These are phyloP conservation scores for Gastrolobium bilobum DNA, from an alignment of 306 rosid genomes.

Conservation along the genomic window DNA sequence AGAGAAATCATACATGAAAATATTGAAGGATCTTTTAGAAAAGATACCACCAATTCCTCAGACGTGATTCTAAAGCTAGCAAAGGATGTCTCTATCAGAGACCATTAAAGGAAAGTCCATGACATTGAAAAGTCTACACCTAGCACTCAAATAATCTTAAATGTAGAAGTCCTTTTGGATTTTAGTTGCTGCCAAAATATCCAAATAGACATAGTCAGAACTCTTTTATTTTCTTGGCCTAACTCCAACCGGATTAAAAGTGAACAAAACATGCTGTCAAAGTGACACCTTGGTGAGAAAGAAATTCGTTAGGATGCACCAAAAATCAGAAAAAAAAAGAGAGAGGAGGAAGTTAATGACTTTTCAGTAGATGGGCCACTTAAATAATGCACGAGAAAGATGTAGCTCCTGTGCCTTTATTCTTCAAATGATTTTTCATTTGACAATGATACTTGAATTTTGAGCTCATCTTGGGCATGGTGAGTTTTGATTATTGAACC, in stretches of 20 bases:
- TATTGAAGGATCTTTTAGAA: slow-evolving; percentile 33
- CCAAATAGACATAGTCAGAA: slow-evolving; percentile 4
- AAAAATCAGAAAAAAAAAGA: not conserved
- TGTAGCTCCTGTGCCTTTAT: slow-evolving; percentile 18
- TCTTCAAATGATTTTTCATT: slow-evolving; percentile 36
- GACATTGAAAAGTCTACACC: slow-evolving; percentile 39
- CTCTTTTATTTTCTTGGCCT: slow-evolving; percentile 10
- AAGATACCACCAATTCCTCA: slow-evolving; percentile 12
- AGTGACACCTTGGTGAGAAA: slow-evolving; percentile 11
- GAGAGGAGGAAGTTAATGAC: not conserved
- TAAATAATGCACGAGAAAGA: slow-evolving; percentile 10
- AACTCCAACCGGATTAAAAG: slow-evolving; percentile 10
- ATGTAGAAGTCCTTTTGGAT: slow-evolving; percentile 43
- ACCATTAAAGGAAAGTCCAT: slow-evolving; percentile 37
- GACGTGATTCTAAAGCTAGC: slow-evolving; percentile 47
- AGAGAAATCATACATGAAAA: slow-evolving; percentile 12
- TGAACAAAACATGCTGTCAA: slow-evolving; percentile 46
- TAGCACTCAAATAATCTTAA: slow-evolving; percentile 34
- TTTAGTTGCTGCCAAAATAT: slow-evolving; percentile 28
- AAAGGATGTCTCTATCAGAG: slow-evolving; percentile 49
- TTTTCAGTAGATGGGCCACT: slow-evolving; percentile 27
- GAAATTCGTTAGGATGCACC: slow-evolving; percentile 10
- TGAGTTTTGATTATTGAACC: slow-evolving; percentile 14
- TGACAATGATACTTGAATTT: slow-evolving; percentile 9
- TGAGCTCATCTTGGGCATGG: not conserved